phyloP scores from a whole-genome alignment of 768 basidiomycete genomes.

The Lenzites betulinus region DNA sequence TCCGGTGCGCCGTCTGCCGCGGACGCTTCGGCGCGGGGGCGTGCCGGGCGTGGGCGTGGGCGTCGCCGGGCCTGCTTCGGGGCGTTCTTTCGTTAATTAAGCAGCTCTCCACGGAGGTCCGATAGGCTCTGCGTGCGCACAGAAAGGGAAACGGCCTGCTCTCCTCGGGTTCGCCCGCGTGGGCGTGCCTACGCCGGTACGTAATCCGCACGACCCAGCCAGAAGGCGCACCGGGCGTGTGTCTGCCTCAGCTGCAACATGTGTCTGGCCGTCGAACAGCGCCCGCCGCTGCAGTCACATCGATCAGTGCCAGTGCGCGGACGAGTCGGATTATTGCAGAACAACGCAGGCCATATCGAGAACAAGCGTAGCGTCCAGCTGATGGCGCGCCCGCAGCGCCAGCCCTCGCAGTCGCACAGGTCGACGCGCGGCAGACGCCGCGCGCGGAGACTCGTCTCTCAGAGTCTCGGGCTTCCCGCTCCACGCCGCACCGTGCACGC shows the following conservation, averaged over 20 bases:
- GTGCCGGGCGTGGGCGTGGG: not conserved
- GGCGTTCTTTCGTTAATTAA: slow-evolving; percentile 13
- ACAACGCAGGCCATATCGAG: not conserved
- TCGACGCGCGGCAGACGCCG: too few species aligned
- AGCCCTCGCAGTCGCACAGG: too few species aligned
- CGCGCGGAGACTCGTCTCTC: not conserved
- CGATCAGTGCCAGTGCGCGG: not conserved
- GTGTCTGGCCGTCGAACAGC: not conserved
- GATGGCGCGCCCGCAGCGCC: not conserved
- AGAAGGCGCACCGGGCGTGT: too few species aligned
- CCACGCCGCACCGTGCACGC: too few species aligned
- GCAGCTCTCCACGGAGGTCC: slow-evolving; percentile 11
- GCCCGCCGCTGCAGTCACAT: not conserved
- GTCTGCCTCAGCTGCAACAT: too few species aligned
- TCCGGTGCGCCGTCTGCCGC: too few species aligned
- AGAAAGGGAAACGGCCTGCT: not conserved
- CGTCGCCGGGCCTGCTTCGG: slow-evolving; percentile 1
- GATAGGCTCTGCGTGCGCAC: slow-evolving; percentile 4
- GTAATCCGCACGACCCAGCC: not conserved
- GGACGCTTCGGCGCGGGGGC: too few species aligned
- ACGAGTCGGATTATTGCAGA: not conserved
- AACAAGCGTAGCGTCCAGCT: not conserved
- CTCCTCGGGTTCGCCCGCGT: not conserved
- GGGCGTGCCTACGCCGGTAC: not conserved
- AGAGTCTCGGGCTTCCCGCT: not conserved